Conservation (phyloP, 2,329 filamentous ascomycete genomes). For the Phialophora chinensis region DNA sequence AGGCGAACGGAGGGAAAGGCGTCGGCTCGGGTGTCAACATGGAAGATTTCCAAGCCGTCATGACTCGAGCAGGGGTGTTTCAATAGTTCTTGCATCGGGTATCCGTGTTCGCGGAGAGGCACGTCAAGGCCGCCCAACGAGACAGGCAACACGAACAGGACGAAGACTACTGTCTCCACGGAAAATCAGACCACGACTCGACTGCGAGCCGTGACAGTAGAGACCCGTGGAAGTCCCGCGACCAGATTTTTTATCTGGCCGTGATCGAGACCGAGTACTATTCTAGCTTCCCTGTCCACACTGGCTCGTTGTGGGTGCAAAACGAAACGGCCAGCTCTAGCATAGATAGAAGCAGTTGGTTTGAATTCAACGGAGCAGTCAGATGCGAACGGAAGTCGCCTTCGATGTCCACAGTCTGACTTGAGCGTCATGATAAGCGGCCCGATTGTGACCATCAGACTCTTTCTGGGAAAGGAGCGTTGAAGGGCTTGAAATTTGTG, state of each 20-base stretch:
- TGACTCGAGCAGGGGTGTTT: conserved; percentile 84
- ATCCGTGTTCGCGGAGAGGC: not conserved
- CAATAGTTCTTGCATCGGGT: conserved; percentile 55
- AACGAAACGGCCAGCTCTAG: conserved; percentile 69
- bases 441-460: not conserved
- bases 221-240: conserved; percentile 36
- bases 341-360: conserved; percentile 61
- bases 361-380: not conserved
- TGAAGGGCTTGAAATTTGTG: not conserved
- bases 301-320: conserved; percentile 63
- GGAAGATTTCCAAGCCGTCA: conserved; percentile 84
- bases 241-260: conserved; percentile 24
- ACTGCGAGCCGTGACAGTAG: conserved; percentile 27
- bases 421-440: not conserved
- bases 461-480: not conserved
- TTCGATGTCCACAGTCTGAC: not conserved
- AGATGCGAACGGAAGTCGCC: not conserved
- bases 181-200: conserved; percentile 26
- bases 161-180: conserved; percentile 33
- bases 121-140: not conserved
- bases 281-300: conserved; percentile 74
- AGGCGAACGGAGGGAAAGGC: conserved; percentile 83
- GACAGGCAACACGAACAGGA: not conserved
- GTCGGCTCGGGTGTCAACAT: conserved; percentile 72
- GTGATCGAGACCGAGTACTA: conserved; percentile 45